Evolutionary conservation across 2,329 filamentous ascomycete species (phyloP), one percentile per base, ranked within the genome.

Genomic region (Blastomyces percursus): DNA sequence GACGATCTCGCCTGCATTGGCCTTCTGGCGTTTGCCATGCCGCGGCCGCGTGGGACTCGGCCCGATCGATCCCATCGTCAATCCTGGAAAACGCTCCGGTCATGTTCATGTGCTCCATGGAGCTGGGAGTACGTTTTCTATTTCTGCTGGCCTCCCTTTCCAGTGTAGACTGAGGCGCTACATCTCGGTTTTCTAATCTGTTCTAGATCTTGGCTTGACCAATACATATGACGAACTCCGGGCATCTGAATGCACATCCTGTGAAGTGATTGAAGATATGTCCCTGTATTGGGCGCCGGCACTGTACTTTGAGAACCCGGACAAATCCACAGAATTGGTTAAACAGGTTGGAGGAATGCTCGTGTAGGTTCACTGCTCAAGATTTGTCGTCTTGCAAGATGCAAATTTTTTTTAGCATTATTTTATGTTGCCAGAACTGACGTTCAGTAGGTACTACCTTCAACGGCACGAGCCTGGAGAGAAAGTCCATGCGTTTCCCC

Each of bases 401-500:
- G 40, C 40, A 44, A 44, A 1, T 16, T 44, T 19, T 44, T 12
- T 8, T n/a, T n/a, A 32, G 8, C 2, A 8, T 9, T 35, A 9
- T 35, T 35, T 9, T 8, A 35, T 35, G 3, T 35, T 35, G 46
- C 24, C 46, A 27, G 21, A 9, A 7, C 46, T 50, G 21, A 50
- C n/a, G 12, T 11, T 12, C 9, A 50, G 21, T 50, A 50, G 46
- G 6, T 50, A 50, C 46, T 50, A 50, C n/a, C 46, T 50, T 27
- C 46, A 50, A 50, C 46, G 46, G 46, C 2, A 50, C 46, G 46
- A 50, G 9, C 11, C 21, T 50, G 4, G 11, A 50, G 46, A 50
- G 21, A 50, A 50, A 50, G 46, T 50, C 27, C 52, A 35, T 40
- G 67, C 68, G 8, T 68, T 68, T 40, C 69, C 67, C 8, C 62